Base-by-base conservation (phyloP, 78 protist genomes). In the Speleostelium caveatum region DNA sequence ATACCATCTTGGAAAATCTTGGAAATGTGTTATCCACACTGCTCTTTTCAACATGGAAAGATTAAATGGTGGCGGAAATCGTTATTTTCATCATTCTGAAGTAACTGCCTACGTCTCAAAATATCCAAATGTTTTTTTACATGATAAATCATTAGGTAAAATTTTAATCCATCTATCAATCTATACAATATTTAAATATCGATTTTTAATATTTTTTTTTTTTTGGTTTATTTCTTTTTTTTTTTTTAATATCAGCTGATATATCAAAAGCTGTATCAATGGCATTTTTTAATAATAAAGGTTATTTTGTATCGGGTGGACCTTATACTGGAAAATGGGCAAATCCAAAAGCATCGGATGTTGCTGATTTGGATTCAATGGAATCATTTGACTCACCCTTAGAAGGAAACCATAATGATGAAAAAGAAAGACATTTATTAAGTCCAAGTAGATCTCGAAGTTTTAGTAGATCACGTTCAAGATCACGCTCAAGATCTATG, bases 281-380 rank as follows among this genome's bases (percentile, higher is more conserved):
- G 90, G 90, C 90, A 30, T 83, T 83, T 58, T 83, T 83, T 35
- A 83, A 83, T 33, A 83, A 83, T 42, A 83, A 83, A 42, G 68
- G 66, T 17, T 83, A 83, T 45, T 83, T 83, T 69, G 61, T 83
- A 1, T 55, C 71, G 12, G 90, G 90, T 32, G 90, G 90, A 5
- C 78, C 90, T n/a, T 83, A 83, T 53, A 83, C 90, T 39, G 90
- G 90, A 21, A 83, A 83, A 59, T 83, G 90, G 90, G 90, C 90
- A 2, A 83, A 83, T 30, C 90, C 90, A 26, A 65, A 55, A 19
- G 45, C 72, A 7, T 38, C 79, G 3, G 90, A 83, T 26, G 78
- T 67, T 28, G 60, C 42, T 28, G 65, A 62, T 38, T 32, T 83
- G 4, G 90, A 83, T 8, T 28, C 38, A 2, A 67, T 67, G 74